A percentile compares a stretch with the other conserved stretches of the same genome.
Conservation (phyloP, 306 rosid genomes). For the Cicer arietinum region DNA sequence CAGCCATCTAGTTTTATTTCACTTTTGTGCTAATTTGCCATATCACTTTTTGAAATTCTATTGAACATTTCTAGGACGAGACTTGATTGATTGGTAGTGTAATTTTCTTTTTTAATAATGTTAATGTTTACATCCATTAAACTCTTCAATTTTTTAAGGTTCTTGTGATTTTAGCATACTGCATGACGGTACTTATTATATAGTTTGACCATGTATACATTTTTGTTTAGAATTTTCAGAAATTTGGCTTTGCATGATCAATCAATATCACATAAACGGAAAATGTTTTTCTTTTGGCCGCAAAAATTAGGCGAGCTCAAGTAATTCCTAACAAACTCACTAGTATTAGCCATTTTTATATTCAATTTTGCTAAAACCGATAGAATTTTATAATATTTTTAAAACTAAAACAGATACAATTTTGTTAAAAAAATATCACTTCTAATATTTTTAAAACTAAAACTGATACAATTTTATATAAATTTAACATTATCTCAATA, state of each 20-base stretch:
- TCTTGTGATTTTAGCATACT: neutral
- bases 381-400: no score
- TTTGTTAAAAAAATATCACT: no score
- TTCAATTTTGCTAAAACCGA: no score
- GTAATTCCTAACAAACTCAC: no score
- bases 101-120: neutral
- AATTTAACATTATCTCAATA: no score
- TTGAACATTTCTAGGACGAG: neutral
- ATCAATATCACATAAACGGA: neutral
- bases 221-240: neutral
- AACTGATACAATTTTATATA: no score
- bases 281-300: neutral
- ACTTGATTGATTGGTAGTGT: neutral
- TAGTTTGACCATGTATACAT: neutral
- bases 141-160: neutral
- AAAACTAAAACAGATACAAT: no score
- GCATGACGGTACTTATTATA: neutral
- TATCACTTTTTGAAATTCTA: neutral
- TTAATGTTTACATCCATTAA: neutral
- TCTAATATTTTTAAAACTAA: no score
- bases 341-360: no score
- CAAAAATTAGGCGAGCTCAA: neutral
- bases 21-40: neutral
- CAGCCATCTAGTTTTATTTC: neutral
- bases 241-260: slow-evolving; percentile 18